phyloP scores from a whole-genome alignment of 2,329 filamentous ascomycete genomes.

The Penicillium aurantiogriseum region DNA sequence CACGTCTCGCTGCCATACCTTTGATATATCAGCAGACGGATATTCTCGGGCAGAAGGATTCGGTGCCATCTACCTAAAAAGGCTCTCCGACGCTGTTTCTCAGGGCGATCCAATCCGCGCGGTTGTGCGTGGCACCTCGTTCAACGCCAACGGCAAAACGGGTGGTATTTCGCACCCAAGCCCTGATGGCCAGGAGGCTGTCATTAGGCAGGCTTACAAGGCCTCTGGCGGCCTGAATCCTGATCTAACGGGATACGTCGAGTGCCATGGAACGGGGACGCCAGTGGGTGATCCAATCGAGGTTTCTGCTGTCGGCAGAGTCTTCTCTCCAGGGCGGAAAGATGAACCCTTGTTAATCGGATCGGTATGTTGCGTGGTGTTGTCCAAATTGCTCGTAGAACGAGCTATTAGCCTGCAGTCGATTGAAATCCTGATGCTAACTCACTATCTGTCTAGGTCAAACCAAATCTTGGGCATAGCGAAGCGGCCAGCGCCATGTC shows the following conservation, averaged over 20 bases:
- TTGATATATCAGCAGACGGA: constrained; percentile 14
- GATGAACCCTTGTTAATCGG: background rate
- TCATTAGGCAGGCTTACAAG: background rate
- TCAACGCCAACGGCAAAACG: background rate
- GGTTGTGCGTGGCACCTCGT: constrained; percentile 16
- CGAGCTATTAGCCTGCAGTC: too few species aligned
- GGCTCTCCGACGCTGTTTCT: constrained; percentile 12
- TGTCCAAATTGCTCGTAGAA: too few species aligned
- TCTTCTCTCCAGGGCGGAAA: background rate
- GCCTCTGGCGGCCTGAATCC: background rate
- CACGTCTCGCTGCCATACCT: constrained; percentile 8
- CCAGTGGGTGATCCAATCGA: background rate
- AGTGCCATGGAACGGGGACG: background rate
- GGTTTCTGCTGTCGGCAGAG: constrained; percentile 10
- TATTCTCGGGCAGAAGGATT: constrained; percentile 23
- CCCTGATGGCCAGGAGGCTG: background rate
- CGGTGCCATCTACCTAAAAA: constrained; percentile 19
- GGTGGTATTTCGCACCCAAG: background rate
- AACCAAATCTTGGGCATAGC: constrained; percentile 28
- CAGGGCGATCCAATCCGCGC: constrained; percentile 21
- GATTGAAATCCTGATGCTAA: too few species aligned
- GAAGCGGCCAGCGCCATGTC: constrained; percentile 16
- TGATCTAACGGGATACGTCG: background rate
- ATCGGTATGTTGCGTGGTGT: background rate
- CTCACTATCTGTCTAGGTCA: constrained; percentile 18